Evolutionary conservation across 2,329 filamentous ascomycete species (phyloP).

Genomic region (Epicoccum nigrum): DNA sequence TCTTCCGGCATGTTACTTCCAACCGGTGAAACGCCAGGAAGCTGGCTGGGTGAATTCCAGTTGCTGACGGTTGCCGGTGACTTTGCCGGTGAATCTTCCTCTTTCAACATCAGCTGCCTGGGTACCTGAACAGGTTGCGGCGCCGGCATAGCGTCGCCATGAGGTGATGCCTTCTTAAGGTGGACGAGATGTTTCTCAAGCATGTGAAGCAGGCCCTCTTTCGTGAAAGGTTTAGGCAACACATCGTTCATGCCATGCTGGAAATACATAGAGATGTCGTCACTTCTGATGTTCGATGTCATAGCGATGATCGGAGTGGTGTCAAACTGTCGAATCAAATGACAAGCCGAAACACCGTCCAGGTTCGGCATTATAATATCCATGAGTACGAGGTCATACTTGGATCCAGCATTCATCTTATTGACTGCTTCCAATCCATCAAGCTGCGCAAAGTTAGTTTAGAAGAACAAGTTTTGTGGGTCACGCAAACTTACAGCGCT

Average conservation of each 20-base stretch:
- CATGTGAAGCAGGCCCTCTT: constrained; percentile 77
- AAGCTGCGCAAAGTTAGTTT: constrained; percentile 57
- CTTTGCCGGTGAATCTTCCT: constrained; percentile 67
- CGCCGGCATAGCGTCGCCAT: constrained; percentile 57
- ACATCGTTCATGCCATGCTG: constrained; percentile 96
- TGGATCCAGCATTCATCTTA: constrained; percentile 72
- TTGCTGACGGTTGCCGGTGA: constrained; percentile 66
- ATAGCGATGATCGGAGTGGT: constrained; percentile 92
- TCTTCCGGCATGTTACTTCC: constrained; percentile 55
- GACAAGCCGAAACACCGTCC: constrained; percentile 92
- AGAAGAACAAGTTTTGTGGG: too few relatives aligned
- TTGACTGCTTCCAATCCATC: constrained; percentile 91
- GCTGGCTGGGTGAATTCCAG: constrained; percentile 68
- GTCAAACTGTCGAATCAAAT: constrained; percentile 87
- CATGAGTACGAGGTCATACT: constrained; percentile 66
- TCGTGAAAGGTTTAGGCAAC: constrained; percentile 94
- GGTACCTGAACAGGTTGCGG: constrained; percentile 58
- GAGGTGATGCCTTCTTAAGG: constrained; percentile 68
- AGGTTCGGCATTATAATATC: constrained; percentile 93
- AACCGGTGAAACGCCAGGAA: constrained; percentile 64
- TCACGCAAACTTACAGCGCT: constrained; percentile 60
- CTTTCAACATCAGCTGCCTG: constrained; percentile 62
- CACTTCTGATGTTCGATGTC: constrained; percentile 97
- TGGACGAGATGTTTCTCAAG: constrained; percentile 88
- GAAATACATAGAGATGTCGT: constrained; percentile 97